Evolutionary conservation across 2,329 filamentous ascomycete genomes (phyloP).

Genomic region (Aspergillus felis): DNA sequence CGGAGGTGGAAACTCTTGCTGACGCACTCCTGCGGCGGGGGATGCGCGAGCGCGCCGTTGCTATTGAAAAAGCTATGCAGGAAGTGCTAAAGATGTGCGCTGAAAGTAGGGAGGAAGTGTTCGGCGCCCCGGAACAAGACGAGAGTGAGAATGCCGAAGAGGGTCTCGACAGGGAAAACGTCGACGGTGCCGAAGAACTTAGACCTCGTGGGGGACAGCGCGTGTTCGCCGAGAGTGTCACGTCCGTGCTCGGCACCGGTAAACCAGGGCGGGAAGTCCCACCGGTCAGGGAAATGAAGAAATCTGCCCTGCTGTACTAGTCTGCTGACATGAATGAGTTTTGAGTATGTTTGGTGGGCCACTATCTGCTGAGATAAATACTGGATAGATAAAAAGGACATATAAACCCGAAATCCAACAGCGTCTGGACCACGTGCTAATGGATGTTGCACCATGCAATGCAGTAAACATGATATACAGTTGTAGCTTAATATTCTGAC

Average conservation of each 20-base stretch:
- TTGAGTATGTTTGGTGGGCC: neutral
- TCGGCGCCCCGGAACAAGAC: constrained; percentile 38
- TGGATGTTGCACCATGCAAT: neutral
- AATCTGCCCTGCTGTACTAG: constrained; percentile 35
- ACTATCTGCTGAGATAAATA: neutral
- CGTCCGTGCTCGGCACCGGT: constrained; percentile 32
- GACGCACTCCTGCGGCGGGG: constrained; percentile 71
- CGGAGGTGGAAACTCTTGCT: constrained; percentile 71
- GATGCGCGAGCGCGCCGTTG: constrained; percentile 83
- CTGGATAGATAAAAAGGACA: constrained; percentile 4
- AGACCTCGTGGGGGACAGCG: constrained; percentile 26
- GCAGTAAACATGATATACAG: neutral
- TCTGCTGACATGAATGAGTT: neutral
- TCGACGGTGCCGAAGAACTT: constrained; percentile 14
- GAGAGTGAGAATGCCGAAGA: constrained; percentile 20
- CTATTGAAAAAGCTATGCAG: constrained; percentile 68
- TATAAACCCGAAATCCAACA: neutral
- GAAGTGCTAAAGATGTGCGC: constrained; percentile 71
- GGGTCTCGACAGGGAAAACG: neutral
- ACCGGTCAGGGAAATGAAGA: constrained; percentile 47
- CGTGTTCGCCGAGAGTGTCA: constrained; percentile 40
- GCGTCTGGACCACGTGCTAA: neutral
- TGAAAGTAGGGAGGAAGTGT: constrained; percentile 67
- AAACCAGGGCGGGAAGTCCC: constrained; percentile 45
- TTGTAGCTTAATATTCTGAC: neutral